Evolutionary conservation across 176 grass and related monocot genomes (phyloP), one percentile per base, ranked within the genome.

Genomic region (Chrysopogon serrulatus): DNA sequence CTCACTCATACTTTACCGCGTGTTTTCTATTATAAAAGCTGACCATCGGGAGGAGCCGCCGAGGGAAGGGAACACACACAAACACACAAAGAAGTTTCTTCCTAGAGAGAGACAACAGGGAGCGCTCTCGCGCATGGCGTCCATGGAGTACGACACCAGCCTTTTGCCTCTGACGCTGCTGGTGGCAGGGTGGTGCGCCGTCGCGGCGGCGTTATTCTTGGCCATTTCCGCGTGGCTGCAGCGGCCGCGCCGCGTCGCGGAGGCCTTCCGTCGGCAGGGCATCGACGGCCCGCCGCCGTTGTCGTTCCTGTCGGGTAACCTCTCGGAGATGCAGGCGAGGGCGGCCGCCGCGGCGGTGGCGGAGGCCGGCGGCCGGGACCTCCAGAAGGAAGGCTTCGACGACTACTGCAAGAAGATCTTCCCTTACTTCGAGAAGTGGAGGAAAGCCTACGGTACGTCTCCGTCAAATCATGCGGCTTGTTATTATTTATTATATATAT

Each of bases 381-480:
- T 87, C 51, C 61, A 78, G 14, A 77, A 57, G 77, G 87, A 85
- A 43, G 76, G 84, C 42, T 93, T 93, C 82, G 72, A 73, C 76
- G 94, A 97, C 84, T 93, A 90, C 79, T 89, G 86, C 84, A 87
- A 86, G 82, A 66, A 61, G 86, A 85, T 98, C 77, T 98, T 98
- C 83, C 96, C 96, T 74, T 95, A 95, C 82, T 95, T 98, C 60
- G 80, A 92, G 47, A 85, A 90, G 40, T 98, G 96, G 96, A 95
- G 96, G 82, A 98, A 94, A 80, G 68, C 83, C 78, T 95, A 95
- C 68, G 96, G 96, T 98, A 92, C 36, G 39, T n/a, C 64, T 45
- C 26, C 53, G 14, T 14, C 26, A 41, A 27, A n/a, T 68, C 33
- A 0, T 43, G 14, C 6, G 26, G 42, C 76, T 43, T 44, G 2